These are phyloP conservation scores for Paramecium sexaurelia DNA, from an alignment of 73 alveolate species.

Conservation along the genomic window DNA sequence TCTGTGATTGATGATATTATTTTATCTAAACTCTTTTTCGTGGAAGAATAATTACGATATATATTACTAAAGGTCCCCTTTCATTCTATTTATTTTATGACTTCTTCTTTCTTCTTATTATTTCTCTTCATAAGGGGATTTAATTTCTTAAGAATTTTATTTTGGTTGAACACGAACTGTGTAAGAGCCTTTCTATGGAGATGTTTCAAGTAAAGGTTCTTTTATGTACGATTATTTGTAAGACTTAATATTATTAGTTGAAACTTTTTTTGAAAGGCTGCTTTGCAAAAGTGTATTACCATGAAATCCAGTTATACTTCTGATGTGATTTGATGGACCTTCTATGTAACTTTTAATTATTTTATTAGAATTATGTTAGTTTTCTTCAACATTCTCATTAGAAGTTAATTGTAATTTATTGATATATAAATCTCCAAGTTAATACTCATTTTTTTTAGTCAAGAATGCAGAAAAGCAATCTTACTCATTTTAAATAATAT, in stretches of 20 bases:
- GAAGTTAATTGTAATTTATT: background rate
- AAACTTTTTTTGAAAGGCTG: background rate
- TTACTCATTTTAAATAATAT: background rate
- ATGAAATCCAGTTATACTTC: background rate
- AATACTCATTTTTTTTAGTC: background rate
- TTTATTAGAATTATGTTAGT: background rate
- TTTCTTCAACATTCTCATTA: background rate
- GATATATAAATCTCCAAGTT: background rate
- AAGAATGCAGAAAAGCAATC: background rate
- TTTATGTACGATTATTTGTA: background rate
- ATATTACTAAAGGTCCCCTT: background rate
- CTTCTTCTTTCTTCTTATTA: constrained; percentile 12
- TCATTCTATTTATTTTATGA: constrained; percentile 18
- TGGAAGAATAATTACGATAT: background rate
- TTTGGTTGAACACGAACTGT: background rate
- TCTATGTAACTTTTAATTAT: background rate
- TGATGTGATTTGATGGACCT: background rate
- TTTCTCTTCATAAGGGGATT: background rate
- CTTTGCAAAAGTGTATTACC: background rate
- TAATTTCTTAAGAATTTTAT: background rate
- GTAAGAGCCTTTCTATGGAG: background rate
- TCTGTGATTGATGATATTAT: background rate
- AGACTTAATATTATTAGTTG: background rate
- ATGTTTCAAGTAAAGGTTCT: background rate
- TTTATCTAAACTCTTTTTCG: background rate